These are phyloP conservation scores for Sphagnum tenellum DNA, from an alignment of 225 moss, liverwort and hornwort genomes.

Conservation along the genomic window DNA sequence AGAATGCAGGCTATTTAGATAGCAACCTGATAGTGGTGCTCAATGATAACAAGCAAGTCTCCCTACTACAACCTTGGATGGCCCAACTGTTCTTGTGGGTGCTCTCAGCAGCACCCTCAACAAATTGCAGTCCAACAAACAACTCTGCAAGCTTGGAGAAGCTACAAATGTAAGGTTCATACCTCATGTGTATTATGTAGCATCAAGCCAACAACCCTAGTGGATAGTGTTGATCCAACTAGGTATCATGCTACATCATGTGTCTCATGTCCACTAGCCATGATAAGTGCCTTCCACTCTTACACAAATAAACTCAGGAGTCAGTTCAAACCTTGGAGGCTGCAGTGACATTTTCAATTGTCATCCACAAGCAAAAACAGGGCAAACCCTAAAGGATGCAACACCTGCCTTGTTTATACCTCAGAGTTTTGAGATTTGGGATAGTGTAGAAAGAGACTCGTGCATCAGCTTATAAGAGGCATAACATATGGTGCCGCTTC, in stretches of 20 bases:
- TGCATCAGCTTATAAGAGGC: not conserved
- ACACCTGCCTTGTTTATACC: too few species aligned
- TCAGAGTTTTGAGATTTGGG: too few species aligned
- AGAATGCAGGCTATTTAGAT: constrained; percentile 12
- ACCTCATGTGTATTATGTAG: too few species aligned
- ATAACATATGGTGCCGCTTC: not conserved
- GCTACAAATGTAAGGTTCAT: constrained; percentile 4
- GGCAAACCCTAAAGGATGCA: too few species aligned
- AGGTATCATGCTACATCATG: too few species aligned
- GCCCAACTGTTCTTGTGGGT: constrained; percentile 6
- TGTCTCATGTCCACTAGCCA: too few species aligned
- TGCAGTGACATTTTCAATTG: too few species aligned
- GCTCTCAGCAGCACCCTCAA: constrained; percentile 9
- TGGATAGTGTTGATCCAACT: too few species aligned
- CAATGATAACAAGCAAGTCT: constrained; percentile 13
- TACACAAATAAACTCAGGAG: constrained; percentile 1
- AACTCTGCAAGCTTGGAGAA: constrained; percentile 7
- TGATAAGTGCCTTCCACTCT: not conserved
- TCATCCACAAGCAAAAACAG: too few species aligned
- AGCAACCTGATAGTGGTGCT: constrained; percentile 10
- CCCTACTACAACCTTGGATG: constrained; percentile 12
- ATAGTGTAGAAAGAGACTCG: too few species aligned
- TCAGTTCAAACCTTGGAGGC: not conserved
- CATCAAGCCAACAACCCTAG: too few species aligned
- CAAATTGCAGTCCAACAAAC: constrained; percentile 11